These are phyloP conservation scores for Pseudozyma sp. DNA, from an alignment of 1,284 basidiomycete genomes.

Conservation along the genomic window DNA sequence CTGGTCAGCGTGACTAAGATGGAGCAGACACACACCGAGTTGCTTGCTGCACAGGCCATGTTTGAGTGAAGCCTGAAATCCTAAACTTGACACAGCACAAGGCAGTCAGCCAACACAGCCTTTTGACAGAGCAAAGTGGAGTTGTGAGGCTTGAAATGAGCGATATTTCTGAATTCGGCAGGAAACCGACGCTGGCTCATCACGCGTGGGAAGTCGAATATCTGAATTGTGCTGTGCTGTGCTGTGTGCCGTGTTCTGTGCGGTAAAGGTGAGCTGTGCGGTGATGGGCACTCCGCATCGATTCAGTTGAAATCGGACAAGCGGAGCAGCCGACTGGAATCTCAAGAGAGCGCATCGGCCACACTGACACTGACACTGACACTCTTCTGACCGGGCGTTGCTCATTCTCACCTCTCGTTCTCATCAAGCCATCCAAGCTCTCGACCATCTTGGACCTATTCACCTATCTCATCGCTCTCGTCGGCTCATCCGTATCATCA, in stretches of 20 bases:
- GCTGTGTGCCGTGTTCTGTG: no score
- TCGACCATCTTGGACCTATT: not conserved
- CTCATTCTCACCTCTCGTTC: not conserved
- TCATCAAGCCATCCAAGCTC: not conserved
- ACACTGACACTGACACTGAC: not conserved
- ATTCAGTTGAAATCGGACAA: conserved; percentile 1
- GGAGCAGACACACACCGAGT: not conserved
- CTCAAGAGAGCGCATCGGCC: conserved; percentile 5
- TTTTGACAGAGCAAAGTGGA: conserved; percentile 18
- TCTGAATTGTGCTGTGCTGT: conserved; percentile 5
- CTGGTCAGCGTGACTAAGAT: conserved; percentile 7
- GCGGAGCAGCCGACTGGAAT: not conserved
- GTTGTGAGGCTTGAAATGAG: conserved; percentile 25
- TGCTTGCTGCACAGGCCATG: conserved; percentile 30
- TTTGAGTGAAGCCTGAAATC: not conserved
- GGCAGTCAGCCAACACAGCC: conserved; percentile 5
- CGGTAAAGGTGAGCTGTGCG: not conserved
- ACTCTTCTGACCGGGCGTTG: not conserved
- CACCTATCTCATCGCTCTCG: not conserved
- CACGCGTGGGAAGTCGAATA: conserved; percentile 2
- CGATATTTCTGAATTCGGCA: conserved; percentile 7
- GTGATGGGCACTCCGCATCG: conserved; percentile 5
- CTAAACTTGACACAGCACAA: no score
- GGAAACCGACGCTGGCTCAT: not conserved
- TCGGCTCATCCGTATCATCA: not conserved